Conservation (phyloP, 352 stramenopile genomes). For the Phytopythium cucurbitacearum region DNA sequence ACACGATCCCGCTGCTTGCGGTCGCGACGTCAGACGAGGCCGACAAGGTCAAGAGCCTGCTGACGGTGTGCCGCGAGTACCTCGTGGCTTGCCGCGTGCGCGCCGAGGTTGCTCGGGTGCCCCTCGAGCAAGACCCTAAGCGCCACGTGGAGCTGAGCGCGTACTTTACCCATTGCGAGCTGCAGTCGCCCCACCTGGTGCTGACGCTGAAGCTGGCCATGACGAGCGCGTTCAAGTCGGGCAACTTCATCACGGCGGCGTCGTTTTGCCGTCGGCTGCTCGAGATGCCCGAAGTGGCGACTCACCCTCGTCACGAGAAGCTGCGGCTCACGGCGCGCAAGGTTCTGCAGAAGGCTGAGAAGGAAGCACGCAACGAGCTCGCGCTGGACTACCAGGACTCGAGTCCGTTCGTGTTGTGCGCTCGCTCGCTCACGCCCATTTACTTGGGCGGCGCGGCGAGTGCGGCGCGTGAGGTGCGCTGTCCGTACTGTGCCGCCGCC, state of each 20-base stretch:
- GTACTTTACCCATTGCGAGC: slow-evolving; percentile 99
- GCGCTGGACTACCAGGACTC: slow-evolving; percentile 97
- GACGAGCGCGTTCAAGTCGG: slow-evolving; percentile 98
- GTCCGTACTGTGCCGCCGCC: slow-evolving; percentile 93
- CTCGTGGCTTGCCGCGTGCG: slow-evolving; percentile 97
- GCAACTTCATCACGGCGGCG: slow-evolving; percentile 99
- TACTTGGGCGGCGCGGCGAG: slow-evolving; percentile 62
- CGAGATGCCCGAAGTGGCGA: slow-evolving; percentile 95
- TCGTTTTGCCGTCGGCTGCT: slow-evolving; percentile 98
- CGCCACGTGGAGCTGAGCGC: slow-evolving; percentile 96
- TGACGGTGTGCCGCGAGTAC: slow-evolving; percentile 97
- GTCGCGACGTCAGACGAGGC: slow-evolving; percentile 92
- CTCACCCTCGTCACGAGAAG: slow-evolving; percentile 89
- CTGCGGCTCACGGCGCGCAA: slow-evolving; percentile 94
- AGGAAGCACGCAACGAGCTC: slow-evolving; percentile 98
- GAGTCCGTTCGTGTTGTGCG: slow-evolving; percentile 96
- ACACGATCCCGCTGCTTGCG: slow-evolving; percentile 94
- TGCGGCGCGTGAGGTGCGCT: slow-evolving; percentile 80
- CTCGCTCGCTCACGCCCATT: slow-evolving; percentile 93
- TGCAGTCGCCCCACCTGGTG: slow-evolving; percentile 97
- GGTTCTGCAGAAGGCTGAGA: slow-evolving; percentile 98
- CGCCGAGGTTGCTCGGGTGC: slow-evolving; percentile 62
- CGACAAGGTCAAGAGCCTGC: slow-evolving; percentile 92
- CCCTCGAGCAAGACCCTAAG: slow-evolving; percentile 69
- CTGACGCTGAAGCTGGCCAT: slow-evolving; percentile 99